Conservation (phyloP, 192 early-diverging fungal species). For the Chytriomyces confervae region DNA sequence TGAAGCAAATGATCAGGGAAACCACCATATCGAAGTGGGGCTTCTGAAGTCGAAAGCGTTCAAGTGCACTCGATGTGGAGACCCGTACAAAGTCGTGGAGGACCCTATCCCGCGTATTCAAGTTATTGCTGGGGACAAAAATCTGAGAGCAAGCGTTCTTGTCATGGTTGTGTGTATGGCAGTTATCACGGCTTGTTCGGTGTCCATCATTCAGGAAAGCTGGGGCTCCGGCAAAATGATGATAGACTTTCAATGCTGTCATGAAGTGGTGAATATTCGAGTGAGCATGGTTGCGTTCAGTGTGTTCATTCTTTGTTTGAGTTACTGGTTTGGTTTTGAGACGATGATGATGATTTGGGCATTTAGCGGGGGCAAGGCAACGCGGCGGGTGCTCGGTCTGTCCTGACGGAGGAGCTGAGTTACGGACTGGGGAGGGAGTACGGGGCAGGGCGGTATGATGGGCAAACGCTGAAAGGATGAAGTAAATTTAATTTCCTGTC, state of each 20-base stretch:
- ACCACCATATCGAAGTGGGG: too few species aligned
- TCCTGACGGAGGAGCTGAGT: not conserved
- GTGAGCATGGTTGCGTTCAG: constrained; percentile 5
- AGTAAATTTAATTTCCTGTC: too few species aligned
- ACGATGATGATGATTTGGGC: constrained; percentile 5
- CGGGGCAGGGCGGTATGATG: too few species aligned
- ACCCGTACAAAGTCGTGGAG: constrained; percentile 37
- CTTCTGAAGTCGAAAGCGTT: constrained; percentile 20
- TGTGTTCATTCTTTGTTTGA: constrained; percentile 8
- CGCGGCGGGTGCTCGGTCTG: not conserved
- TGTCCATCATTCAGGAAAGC: constrained; percentile 33
- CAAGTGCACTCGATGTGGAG: constrained; percentile 50
- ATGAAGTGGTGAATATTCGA: not conserved
- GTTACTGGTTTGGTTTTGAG: constrained; percentile 20
- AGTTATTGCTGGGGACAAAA: constrained; percentile 34
- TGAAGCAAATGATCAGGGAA: not conserved
- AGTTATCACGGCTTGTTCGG: constrained; percentile 39
- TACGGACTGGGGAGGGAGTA: too few species aligned
- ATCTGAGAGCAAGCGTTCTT: constrained; percentile 35
- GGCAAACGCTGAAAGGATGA: too few species aligned
- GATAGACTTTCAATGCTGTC: constrained; percentile 10
- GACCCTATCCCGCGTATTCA: constrained; percentile 35
- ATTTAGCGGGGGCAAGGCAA: constrained; percentile 1
- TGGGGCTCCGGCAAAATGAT: constrained; percentile 31
- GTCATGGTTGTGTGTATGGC: constrained; percentile 50